Percentiles rank a stretch among this genome's conserved stretches.
phyloP scores from a whole-genome alignment of 2,329 filamentous ascomycete species.

The Amauroascus niger region DNA sequence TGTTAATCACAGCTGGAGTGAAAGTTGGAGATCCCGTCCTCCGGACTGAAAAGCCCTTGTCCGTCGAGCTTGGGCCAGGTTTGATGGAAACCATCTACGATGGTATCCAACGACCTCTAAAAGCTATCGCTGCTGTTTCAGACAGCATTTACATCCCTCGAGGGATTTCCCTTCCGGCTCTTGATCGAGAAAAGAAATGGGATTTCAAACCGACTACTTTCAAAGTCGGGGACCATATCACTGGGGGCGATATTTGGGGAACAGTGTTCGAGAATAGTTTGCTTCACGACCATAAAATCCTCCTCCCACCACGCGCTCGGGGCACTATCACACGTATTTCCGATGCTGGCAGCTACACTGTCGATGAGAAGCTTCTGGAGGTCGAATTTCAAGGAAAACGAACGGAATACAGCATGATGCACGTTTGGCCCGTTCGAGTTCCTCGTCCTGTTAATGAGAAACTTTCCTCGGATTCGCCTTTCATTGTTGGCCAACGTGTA shows the following conservation, averaged over 20 bases:
- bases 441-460: constrained; percentile 88
- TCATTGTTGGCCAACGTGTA: constrained; percentile 94
- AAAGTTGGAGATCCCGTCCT: constrained; percentile 87
- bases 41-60: constrained; percentile 88
- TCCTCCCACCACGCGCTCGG: constrained; percentile 78
- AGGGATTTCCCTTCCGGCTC: constrained; percentile 75
- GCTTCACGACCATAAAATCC: constrained; percentile 82
- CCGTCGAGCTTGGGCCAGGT: constrained; percentile 92
- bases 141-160: constrained; percentile 96
- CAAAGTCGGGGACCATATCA: constrained; percentile 95
- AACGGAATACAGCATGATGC: constrained; percentile 95
- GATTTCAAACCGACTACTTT: constrained; percentile 74
- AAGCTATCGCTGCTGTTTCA: constrained; percentile 65
- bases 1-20: constrained; percentile 58
- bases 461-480: constrained; percentile 76
- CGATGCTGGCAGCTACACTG: constrained; percentile 82
- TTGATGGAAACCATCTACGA: constrained; percentile 99
- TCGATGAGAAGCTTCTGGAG: constrained; percentile 87
- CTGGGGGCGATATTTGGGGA: constrained; percentile 92
- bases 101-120: constrained; percentile 91
- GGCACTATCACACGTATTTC: constrained; percentile 90
- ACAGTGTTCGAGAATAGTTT: constrained; percentile 93
- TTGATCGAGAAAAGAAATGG: constrained; percentile 91
- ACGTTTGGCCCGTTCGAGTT: constrained; percentile 94
- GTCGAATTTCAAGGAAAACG: constrained; percentile 96